Conservation (phyloP, 768 basidiomycete species). For the Tremella fuciformis region DNA sequence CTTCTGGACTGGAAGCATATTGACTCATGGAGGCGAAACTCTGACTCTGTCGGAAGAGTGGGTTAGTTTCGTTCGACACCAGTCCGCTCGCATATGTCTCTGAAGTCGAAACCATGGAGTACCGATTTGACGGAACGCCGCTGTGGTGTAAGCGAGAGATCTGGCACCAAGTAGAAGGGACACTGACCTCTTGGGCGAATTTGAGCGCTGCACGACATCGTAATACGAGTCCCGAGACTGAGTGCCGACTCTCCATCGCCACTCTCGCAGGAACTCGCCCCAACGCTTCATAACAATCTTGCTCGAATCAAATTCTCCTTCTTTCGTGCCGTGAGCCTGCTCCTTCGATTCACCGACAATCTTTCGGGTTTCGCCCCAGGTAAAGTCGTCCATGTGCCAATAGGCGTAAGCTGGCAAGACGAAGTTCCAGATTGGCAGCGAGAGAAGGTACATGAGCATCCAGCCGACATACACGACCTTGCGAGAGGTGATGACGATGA, state of each 20-base stretch:
- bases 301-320: conserved; percentile 93
- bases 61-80: conserved; percentile 31
- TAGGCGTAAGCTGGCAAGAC: conserved; percentile 92
- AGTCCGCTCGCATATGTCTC: conserved; percentile 59
- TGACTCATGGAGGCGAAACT: conserved; percentile 43
- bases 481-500: conserved; percentile 93
- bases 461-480: conserved; percentile 93
- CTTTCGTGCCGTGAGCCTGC: conserved; percentile 78
- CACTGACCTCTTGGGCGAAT: conserved; percentile 55
- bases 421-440: conserved; percentile 96
- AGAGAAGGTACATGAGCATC: conserved; percentile 92
- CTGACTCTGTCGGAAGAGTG: conserved; percentile 42
- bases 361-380: conserved; percentile 78
- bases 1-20: conserved; percentile 25
- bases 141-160: conserved; percentile 16
- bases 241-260: conserved; percentile 84
- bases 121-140: conserved; percentile 56
- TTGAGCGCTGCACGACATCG: conserved; percentile 55
- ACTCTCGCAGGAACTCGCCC: conserved; percentile 95
- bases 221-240: conserved; percentile 76
- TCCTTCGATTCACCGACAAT: conserved; percentile 67
- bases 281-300: conserved; percentile 99
- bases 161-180: background rate
- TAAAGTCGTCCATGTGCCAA: conserved; percentile 96
- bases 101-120: conserved; percentile 73